phyloP scores from a whole-genome alignment of 768 basidiomycete species.

The Mrakia blollopis region DNA sequence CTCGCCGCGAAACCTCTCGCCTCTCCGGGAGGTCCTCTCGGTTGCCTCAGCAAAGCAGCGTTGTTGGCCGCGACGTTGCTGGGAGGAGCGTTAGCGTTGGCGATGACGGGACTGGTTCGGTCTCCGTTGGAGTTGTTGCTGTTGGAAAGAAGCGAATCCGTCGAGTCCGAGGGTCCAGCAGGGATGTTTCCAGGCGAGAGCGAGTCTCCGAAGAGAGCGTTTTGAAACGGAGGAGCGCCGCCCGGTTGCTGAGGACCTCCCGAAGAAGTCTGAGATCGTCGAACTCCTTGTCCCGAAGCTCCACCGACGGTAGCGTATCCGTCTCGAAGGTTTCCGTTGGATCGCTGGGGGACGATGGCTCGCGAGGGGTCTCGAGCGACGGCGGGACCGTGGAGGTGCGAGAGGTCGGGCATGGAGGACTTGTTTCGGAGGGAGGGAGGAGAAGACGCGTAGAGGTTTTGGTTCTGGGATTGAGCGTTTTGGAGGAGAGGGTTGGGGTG shows the following conservation, averaged over 20 bases:
- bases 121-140: background rate
- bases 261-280: constrained; percentile 6
- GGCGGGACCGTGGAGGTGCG: constrained; percentile 43
- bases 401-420: constrained; percentile 80
- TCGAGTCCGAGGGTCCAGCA: constrained; percentile 16
- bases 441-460: constrained; percentile 49
- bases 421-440: constrained; percentile 69
- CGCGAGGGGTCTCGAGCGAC: constrained; percentile 43
- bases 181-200: background rate
- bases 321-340: constrained; percentile 45
- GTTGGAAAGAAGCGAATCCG: constrained; percentile 18
- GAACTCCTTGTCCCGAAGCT: background rate
- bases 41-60: constrained; percentile 14
- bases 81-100: background rate
- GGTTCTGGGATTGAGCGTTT: constrained; percentile 10
- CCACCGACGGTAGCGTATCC: constrained; percentile 20
- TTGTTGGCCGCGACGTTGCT: constrained; percentile 14
- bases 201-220: background rate
- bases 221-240: constrained; percentile 1
- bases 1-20: constrained; percentile 1
- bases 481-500: constrained; percentile 44
- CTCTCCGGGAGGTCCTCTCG: constrained; percentile 11
- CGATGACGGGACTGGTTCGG: background rate
- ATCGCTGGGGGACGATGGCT: constrained; percentile 42
- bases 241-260: background rate